A percentile compares a stretch with the other conserved stretches of the same genome.
phyloP scores from a whole-genome alignment of 495 filamentous ascomycete genomes.

The Neurospora tetraspora region DNA sequence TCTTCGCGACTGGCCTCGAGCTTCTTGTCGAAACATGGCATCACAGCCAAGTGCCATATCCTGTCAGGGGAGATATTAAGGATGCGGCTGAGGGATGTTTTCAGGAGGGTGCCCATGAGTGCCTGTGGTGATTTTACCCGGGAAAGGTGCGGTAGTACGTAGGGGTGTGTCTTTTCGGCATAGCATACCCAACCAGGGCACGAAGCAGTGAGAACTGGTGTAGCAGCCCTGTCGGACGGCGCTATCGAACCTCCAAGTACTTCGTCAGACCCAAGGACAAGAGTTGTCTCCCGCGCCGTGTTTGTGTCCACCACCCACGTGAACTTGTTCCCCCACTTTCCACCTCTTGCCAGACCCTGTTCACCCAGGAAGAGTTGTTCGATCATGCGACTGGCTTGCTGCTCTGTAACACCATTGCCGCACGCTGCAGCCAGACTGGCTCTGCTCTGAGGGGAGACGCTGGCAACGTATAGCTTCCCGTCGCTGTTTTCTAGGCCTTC shows the following conservation, averaged over 20 bases:
- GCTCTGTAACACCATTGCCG: slow-evolving; percentile 59
- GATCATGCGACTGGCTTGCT: slow-evolving; percentile 71
- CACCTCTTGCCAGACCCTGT: slow-evolving; percentile 56
- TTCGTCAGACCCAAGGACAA: slow-evolving; percentile 76
- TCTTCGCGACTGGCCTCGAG: slow-evolving; percentile 90
- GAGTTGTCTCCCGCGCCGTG: slow-evolving; percentile 59
- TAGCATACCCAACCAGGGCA: slow-evolving; percentile 99
- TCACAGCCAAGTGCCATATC: slow-evolving; percentile 89
- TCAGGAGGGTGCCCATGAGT: slow-evolving; percentile 77
- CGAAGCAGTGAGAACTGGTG: slow-evolving; percentile 77
- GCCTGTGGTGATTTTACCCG: slow-evolving; percentile 90
- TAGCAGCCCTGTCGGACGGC: slow-evolving; percentile 24
- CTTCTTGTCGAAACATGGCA: slow-evolving; percentile 99
- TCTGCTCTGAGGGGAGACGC: slow-evolving; percentile 80
- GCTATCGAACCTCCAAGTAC: slow-evolving; percentile 28
- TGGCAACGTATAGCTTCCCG: slow-evolving; percentile 73
- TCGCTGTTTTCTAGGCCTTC: slow-evolving; percentile 30
- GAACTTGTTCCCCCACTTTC: slow-evolving; percentile 65
- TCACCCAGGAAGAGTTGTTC: slow-evolving; percentile 65
- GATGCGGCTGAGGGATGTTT: slow-evolving; percentile 63
- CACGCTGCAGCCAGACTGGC: slow-evolving; percentile 82
- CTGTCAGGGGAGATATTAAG: slow-evolving; percentile 62
- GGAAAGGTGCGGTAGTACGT: slow-evolving; percentile 85
- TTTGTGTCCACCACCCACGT: slow-evolving; percentile 85
- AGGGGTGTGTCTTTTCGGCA: slow-evolving; percentile 91